These are phyloP conservation scores for Calendula officinalis DNA, from an alignment of 129 eudicot species.

Conservation along the genomic window DNA sequence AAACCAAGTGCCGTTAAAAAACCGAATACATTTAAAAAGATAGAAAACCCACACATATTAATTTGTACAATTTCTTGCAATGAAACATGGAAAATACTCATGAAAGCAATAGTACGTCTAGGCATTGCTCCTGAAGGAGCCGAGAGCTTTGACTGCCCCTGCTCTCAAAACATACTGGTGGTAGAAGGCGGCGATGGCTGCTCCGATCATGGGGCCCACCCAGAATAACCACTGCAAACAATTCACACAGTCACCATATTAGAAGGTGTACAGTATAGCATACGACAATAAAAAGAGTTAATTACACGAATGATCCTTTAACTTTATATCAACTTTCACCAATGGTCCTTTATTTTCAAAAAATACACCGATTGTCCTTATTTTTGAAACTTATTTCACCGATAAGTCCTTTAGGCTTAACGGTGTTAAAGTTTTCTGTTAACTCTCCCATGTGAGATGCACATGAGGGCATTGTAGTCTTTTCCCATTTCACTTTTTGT, in stretches of 20 bases:
- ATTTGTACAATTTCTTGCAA: constrained; percentile 31
- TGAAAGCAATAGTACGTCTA: constrained; percentile 5
- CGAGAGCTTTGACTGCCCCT: constrained; percentile 36
- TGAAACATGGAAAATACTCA: not conserved
- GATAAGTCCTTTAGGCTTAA: no score
- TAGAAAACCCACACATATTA: constrained; percentile 4
- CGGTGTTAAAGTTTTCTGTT: no score
- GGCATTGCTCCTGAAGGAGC: constrained; percentile 45
- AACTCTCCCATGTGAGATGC: no score
- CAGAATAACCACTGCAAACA: constrained; percentile 39
- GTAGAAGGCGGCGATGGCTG: constrained; percentile 38
- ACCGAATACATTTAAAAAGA: constrained; percentile 7
- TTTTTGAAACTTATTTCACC: no score
- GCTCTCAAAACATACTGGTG: constrained; percentile 39
- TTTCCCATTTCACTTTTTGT: no score
- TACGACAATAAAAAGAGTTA: no score
- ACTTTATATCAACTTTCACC: no score
- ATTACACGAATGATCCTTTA: no score
- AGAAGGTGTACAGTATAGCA: not conserved
- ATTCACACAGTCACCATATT: not conserved
- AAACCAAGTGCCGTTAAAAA: constrained; percentile 23
- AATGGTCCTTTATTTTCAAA: no score
- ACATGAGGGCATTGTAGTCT: no score
- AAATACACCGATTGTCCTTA: no score
- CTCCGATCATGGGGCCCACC: constrained; percentile 46